Base-by-base conservation (phyloP, 495 filamentous ascomycete species). In the Usnea hakonensis region DNA sequence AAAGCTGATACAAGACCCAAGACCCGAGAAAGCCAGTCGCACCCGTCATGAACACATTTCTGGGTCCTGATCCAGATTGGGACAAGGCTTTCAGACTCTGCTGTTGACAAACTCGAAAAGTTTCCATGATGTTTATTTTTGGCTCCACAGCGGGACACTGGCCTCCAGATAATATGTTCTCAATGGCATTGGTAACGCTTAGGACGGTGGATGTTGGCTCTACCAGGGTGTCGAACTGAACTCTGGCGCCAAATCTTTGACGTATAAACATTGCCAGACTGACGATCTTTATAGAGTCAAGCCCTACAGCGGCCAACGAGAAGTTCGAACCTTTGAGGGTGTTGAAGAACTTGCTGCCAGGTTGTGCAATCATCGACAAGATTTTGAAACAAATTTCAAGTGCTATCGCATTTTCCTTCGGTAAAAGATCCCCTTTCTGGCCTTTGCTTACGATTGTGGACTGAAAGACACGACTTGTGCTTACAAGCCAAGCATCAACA, bases 241-340 rank as follows among this genome's bases (percentile, higher is more conserved):
- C 58, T 46, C 67, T 68, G 21, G 72, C 64, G 8, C 63, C 64
- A 58, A 68, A 75, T 8, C 50, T 19, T 54, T 68, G 57, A 36
- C 67, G 64, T 33, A 75, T 67, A 55, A 67, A 69, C 48, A 64
- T 72, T 32, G 65, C 60, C 53, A 75, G 61, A 33, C 59, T 68
- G 41, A 75, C 73, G 19, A 72, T 53, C 60, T 74, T 65, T 13
- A 75, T 69, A 2, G 73, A 75, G 60, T 75, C 71, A n/a, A 75
- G 61, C 33, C 68, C 72, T 35, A 68, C 60, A 1, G 65, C 64
- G 13, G 61, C 37, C 14, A 75, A 54, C 17, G 54, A 48, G 33
- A 75, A 72, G 55, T 73, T 64, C 19, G 57, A 64, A 6, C 68
- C 64, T 2, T 65, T 43, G 17, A 74, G 60, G 5, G 37, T 35